Evolutionary conservation across 768 basidiomycete species (phyloP), one percentile per base, ranked within the genome.

Genomic region (Pleurotus giganteus): DNA sequence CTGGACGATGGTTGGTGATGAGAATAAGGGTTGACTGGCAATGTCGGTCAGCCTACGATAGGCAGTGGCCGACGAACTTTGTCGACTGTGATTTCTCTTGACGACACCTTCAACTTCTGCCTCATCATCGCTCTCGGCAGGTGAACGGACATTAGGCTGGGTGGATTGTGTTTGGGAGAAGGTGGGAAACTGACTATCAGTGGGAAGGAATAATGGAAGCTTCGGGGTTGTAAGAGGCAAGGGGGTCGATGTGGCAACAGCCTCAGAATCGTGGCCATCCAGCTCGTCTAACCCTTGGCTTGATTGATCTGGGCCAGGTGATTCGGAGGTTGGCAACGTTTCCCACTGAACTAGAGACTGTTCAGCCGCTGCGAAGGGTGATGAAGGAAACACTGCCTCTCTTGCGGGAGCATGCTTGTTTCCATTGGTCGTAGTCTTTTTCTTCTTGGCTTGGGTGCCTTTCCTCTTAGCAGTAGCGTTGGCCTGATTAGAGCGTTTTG

Each of bases 41-140:
- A 88, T 75, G 55, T 84, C 80, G 7, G 82, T 81, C 52, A 89
- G 67, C 19, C 74, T 62, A 12, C 79, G 81, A 63, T 72, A 84
- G 24, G 57, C 58, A 39, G 63, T 53, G 47, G 61, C 42, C 12
- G 60, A 58, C 47, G 39, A 50, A 47, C 34, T 49, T 15, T 41
- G 32, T 8, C 28, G 34, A 28, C 57, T 61, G 45, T 57, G 60
- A 39, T 66, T 31, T 36, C 37, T 51, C 46, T 62, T 66, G 47
- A 74, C 71, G 32, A 70, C 60, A 47, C 66, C 59, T 41, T 65
- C 69, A 19, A 70, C 74, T 32, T 76, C 70, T 1, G 75, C 67
- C 46, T 75, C 73, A 37, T 76, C 73, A 24, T 76, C 75, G 5
- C 75, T 74, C 37, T 79, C 72, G 39, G 72, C 65, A 17, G 66